These are phyloP conservation scores for Kwoniella europaea DNA, from an alignment of 768 basidiomycete species.

Conservation along the genomic window DNA sequence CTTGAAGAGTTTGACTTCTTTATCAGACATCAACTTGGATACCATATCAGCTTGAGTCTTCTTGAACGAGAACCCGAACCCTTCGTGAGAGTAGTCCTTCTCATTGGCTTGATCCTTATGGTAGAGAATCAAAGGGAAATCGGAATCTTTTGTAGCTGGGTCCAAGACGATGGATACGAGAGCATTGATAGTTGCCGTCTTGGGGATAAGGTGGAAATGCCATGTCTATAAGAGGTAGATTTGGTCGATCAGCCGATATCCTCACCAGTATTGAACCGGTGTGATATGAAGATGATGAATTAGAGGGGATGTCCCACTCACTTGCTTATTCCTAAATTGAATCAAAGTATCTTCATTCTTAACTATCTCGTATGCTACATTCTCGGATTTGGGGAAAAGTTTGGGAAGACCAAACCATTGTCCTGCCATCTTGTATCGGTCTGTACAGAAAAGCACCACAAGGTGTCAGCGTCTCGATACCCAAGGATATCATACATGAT, in stretches of 20 bases:
- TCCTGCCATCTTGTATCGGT: conserved; percentile 60
- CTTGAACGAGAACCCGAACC: conserved; percentile 61
- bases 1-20: conserved; percentile 49
- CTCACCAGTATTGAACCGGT: neutral
- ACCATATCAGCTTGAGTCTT: conserved; percentile 60
- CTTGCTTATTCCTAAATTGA: conserved; percentile 63
- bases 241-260: neutral
- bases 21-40: conserved; percentile 35
- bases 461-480: neutral
- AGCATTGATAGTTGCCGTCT: conserved; percentile 61
- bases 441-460: conserved; percentile 10
- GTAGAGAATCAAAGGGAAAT: conserved; percentile 58
- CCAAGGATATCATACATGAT: neutral
- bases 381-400: conserved; percentile 58
- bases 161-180: conserved; percentile 60
- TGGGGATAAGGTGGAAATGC: conserved; percentile 60
- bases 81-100: conserved; percentile 62
- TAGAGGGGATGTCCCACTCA: neutral
- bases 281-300: neutral
- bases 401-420: conserved; percentile 62
- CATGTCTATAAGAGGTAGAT: conserved; percentile 50
- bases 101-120: conserved; percentile 58
- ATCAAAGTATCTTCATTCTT: conserved; percentile 59
- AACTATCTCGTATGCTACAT: conserved; percentile 59
- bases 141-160: conserved; percentile 60